Conservation (phyloP, 371 early-diverging fungal genomes). For the Mucor sp. region DNA sequence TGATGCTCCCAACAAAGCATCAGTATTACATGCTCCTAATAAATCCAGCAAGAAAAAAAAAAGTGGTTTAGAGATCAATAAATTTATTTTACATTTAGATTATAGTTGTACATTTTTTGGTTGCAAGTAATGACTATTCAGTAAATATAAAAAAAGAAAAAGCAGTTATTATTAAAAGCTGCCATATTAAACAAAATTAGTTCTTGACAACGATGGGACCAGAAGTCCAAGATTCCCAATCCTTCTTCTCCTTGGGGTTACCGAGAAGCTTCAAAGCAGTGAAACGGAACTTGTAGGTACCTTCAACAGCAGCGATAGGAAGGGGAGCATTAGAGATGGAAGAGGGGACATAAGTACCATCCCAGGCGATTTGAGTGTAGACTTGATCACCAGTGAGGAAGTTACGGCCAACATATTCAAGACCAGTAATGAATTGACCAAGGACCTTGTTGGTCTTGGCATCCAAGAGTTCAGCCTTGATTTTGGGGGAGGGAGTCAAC, state of each 20-base stretch:
- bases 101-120: not conserved
- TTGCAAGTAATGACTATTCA: not conserved
- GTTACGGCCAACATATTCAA: constrained; percentile 28
- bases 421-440: constrained; percentile 21
- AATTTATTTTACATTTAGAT: not conserved
- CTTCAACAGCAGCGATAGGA: constrained; percentile 22
- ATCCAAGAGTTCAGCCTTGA: constrained; percentile 30
- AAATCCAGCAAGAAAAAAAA: too few relatives aligned
- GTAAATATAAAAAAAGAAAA: not conserved
- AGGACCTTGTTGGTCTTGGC: constrained; percentile 23
- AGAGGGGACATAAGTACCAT: constrained; percentile 32
- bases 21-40: too few relatives aligned
- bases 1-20: too few relatives aligned
- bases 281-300: constrained; percentile 26
- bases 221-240: constrained; percentile 30
- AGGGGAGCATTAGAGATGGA: constrained; percentile 6
- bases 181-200: constrained; percentile 6
- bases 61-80: too few relatives aligned
- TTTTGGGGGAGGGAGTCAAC: constrained; percentile 25
- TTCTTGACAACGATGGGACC: constrained; percentile 34
- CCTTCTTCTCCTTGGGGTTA: constrained; percentile 27
- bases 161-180: not conserved
- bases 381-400: constrained; percentile 7
- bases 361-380: constrained; percentile 19
- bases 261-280: constrained; percentile 32